Evolutionary conservation across 441 rosid genomes (phyloP), one percentile per base, ranked within the genome.

Genomic region (Eruca vesicaria): DNA sequence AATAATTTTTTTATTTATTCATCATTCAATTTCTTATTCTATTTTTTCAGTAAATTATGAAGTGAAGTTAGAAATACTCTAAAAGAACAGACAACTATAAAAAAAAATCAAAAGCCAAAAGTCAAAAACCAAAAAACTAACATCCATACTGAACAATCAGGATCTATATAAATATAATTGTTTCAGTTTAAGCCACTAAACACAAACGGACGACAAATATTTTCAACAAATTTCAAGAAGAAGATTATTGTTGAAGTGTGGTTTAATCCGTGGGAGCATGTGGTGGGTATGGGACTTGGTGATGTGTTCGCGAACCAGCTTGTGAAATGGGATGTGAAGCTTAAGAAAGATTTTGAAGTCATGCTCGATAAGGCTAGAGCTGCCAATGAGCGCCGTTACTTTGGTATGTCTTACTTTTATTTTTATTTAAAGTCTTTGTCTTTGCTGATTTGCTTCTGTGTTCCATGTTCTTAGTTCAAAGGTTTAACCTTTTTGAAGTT

Each of bases 311-410:
- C 81, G 62, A 90, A 86, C 56, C 98, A 90, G 89, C 76, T 92
- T 59, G 96, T 92, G 64, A 90, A 90, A 74, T 94, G 98, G 98
- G 98, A 94, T 9, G 94, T 80, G n/a, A 81, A 87, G 87, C 87
- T 94, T 16, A 78, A 89, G 78, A 83, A 76, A 43, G 97, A 92
- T 82, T 96, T 92, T 23, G 99, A 94, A 32, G 87, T 86, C 81
- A 87, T 91, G 96, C 95, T 95, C 45, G 83, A 83, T 14, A 95
- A 89, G 70, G 97, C 97, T 28, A 92, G 89, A 88, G 94, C 87
- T 14, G 99, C 99, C 12, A 92, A 95, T 50, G 96, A 95, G 84
- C 94, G 98, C 62, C 97, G 99, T 81, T 95, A 93, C 83, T 86
- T 95, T 9, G 98, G 99, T 91, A 5, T 7, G 31, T 28, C n/a